Evolutionary conservation across 805 yeast genomes (phyloP), one percentile per base, ranked within the genome.

Genomic region (Metschnikowia reukaufii): DNA sequence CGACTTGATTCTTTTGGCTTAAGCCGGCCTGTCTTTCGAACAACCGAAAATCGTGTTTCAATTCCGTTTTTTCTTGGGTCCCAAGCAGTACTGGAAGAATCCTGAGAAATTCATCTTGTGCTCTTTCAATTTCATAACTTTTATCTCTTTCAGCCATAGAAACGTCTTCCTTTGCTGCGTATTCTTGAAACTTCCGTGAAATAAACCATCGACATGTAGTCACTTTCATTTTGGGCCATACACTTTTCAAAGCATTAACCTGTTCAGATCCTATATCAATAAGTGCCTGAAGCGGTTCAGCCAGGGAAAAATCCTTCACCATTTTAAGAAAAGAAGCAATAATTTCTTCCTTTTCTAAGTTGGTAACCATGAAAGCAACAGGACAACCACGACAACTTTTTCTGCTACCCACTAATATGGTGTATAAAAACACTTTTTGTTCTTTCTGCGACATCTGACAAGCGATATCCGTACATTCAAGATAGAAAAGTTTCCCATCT

Each of bases 321-420:
- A n/a, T 27, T 27, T 18, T 10, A 1, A 42, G 34, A 27, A 42
- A 42, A 6, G 27, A 30, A 10, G 35, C 8, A 4, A 42, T 36
- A 7, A 35, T 33, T 8, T 35, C 23, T 20, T 30, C 15, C 12
- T 23, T 19, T 27, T 35, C 15, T 6, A 35, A 27, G 16, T 42
- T 42, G 39, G 35, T 17, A 16, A 42, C 12, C 30, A 35, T 21
- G 20, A 42, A 42, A 13, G 45, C 45, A 35, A 29, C 45, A 10
- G 39, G 45, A n/a, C 34, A 29, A 5, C 39, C 34, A 25, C 18
- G 30, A 4, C 15, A 32, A 5, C 36, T 42, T 6, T 12, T 20
- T 13, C 15, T 27, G 19, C 18, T 35, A 15, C 17, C 29, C 15
- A 35, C 39, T 15, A 30, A 29, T 8, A 42, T 17, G 10, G 39